These are phyloP conservation scores for Zygoascus hellenicus DNA, from an alignment of 1,139 yeast genomes.

Conservation along the genomic window DNA sequence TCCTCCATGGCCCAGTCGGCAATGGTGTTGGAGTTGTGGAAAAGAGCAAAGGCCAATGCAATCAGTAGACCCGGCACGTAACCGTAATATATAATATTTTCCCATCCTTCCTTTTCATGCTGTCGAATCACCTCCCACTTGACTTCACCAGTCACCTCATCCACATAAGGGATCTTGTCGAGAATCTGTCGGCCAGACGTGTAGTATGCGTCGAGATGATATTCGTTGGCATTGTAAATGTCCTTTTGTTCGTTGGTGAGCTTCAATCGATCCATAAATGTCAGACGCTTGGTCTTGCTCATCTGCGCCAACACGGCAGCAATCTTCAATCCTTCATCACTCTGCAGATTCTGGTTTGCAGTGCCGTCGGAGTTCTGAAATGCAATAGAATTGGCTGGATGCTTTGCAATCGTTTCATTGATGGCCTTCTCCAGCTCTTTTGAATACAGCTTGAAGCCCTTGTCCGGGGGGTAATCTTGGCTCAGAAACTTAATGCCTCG, in stretches of 20 bases:
- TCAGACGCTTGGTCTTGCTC: slow-evolving; percentile 54
- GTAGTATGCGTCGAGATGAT: slow-evolving; percentile 56
- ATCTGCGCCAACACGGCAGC: slow-evolving; percentile 67
- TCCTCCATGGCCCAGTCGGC: slow-evolving; percentile 81
- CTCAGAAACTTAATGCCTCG: slow-evolving; percentile 20
- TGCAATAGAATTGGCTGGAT: slow-evolving; percentile 36
- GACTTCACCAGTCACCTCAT: slow-evolving; percentile 69
- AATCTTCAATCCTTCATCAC: slow-evolving; percentile 65
- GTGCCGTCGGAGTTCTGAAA: slow-evolving; percentile 77
- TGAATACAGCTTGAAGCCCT: slow-evolving; percentile 25
- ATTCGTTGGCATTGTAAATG: slow-evolving; percentile 57
- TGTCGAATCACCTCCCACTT: slow-evolving; percentile 77
- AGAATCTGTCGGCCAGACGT: slow-evolving; percentile 57
- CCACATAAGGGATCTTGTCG: slow-evolving; percentile 81
- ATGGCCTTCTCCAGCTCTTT: slow-evolving; percentile 30
- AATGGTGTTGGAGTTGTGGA: slow-evolving; percentile 42
- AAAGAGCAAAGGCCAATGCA: slow-evolving; percentile 42
- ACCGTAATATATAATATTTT: slow-evolving; percentile 59
- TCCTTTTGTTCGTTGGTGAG: slow-evolving; percentile 55
- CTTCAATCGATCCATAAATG: slow-evolving; percentile 53
- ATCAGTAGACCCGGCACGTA: slow-evolving; percentile 60
- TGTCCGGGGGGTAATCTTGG: slow-evolving; percentile 20
- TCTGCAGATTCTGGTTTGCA: slow-evolving; percentile 31
- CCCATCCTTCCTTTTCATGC: slow-evolving; percentile 84
- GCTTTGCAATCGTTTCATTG: slow-evolving; percentile 25